Conservation (phyloP, 495 filamentous ascomycete genomes). For the Podospora tetraspora region DNA sequence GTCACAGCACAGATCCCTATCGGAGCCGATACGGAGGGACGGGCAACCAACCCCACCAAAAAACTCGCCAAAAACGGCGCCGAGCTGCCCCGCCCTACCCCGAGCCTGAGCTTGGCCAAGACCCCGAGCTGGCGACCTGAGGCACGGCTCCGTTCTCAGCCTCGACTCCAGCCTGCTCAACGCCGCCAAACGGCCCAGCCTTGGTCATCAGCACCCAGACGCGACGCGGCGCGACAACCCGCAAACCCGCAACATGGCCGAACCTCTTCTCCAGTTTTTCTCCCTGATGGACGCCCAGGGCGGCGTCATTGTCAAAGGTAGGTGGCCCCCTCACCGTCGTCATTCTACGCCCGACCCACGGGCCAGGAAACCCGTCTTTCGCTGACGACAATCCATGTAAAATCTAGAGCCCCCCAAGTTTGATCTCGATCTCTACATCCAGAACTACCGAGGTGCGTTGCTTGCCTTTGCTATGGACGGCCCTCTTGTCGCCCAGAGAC, state of each 20-base stretch:
- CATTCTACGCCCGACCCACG: no score
- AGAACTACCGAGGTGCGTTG: slow-evolving; percentile 75
- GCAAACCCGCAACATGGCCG: slow-evolving; percentile 21
- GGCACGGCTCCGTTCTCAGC: slow-evolving; percentile 14
- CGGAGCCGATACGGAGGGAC: not conserved
- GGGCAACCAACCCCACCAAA: not conserved
- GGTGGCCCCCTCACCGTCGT: not conserved
- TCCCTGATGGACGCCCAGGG: slow-evolving; percentile 41
- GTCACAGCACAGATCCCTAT: not conserved
- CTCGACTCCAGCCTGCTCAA: slow-evolving; percentile 13
- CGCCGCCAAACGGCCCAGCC: not conserved
- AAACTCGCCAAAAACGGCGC: not conserved
- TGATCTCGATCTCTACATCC: slow-evolving; percentile 86
- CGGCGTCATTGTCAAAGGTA: slow-evolving; percentile 44
- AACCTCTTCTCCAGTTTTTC: slow-evolving; percentile 37
- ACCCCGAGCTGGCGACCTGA: not conserved
- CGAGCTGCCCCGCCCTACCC: not conserved
- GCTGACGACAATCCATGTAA: not conserved
- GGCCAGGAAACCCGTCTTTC: not conserved
- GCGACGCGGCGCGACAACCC: not conserved
- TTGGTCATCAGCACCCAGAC: not conserved
- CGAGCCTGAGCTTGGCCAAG: not conserved
- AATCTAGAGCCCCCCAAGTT: slow-evolving; percentile 75
- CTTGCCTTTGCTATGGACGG: not conserved
- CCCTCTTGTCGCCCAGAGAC: not conserved